These are phyloP conservation scores for Dipteronia sinensis DNA, from an alignment of 345 rosid genomes.

Conservation along the genomic window DNA sequence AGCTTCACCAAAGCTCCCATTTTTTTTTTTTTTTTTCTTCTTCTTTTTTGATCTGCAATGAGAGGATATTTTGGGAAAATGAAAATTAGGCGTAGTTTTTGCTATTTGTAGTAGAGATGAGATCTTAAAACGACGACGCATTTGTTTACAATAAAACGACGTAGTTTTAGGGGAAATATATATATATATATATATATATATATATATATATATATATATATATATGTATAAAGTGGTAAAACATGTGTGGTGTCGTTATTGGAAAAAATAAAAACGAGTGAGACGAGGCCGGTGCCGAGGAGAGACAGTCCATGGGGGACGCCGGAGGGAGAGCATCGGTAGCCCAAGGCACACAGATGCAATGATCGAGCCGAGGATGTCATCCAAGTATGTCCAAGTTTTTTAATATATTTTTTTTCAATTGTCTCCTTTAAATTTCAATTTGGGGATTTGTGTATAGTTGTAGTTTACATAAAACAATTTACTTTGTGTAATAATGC, in stretches of 20 bases:
- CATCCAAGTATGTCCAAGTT: slow-evolving; percentile 51
- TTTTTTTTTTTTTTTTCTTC: slow-evolving; percentile 20
- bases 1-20: slow-evolving; percentile 64
- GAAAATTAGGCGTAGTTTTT: not conserved
- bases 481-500: not conserved
- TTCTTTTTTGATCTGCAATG: not conserved
- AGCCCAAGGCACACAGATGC: slow-evolving; percentile 93
- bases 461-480: not conserved
- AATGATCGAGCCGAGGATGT: slow-evolving; percentile 95
- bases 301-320: slow-evolving; percentile 94
- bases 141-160: not conserved
- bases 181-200: not conserved
- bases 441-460: not conserved
- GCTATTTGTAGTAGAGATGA: not conserved
- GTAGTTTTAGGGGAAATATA: not conserved
- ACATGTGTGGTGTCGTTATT: not conserved
- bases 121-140: not conserved
- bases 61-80: not conserved
- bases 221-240: no score
- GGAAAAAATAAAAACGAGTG: slow-evolving; percentile 45
- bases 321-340: slow-evolving; percentile 68
- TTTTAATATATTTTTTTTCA: not conserved
- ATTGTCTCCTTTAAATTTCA: not conserved
- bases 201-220: no score
- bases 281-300: slow-evolving; percentile 90